These are phyloP conservation scores for Solanum hybrid DNA, from an alignment of 305 asterid species.

Conservation along the genomic window DNA sequence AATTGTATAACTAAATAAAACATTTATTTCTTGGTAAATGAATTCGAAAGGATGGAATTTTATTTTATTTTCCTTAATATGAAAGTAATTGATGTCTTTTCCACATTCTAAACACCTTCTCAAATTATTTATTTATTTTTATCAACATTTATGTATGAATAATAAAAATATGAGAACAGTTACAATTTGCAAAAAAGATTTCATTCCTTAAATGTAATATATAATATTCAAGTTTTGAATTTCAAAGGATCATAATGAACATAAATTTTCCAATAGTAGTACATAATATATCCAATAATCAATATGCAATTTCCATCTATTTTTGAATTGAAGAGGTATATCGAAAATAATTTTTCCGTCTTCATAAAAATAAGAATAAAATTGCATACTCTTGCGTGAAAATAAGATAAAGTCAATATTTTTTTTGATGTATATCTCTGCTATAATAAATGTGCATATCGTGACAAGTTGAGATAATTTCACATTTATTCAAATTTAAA, in stretches of 20 bases:
- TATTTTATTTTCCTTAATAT: not conserved
- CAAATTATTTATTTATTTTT: not conserved
- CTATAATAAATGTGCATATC: not conserved
- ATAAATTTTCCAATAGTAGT: not conserved
- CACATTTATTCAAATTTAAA: not conserved
- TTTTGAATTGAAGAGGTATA: not conserved
- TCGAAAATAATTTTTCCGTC: fast-evolving
- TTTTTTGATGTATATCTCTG: not conserved
- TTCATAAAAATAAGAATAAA: not conserved
- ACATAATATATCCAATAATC: not conserved
- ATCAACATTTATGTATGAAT: not conserved
- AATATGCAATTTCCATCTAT: not conserved
- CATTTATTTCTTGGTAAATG: not conserved
- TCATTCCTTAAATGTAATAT: not conserved
- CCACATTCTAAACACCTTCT: not conserved
- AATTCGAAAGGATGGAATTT: not conserved
- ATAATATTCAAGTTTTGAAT: not conserved
- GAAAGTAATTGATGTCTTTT: not conserved
- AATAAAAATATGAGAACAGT: not conserved
- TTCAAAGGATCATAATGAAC: not conserved
- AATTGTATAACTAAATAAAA: not conserved
- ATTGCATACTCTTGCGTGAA: not conserved
- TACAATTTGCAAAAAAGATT: not conserved
- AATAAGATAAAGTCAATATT: not conserved
- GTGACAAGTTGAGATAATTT: not conserved